Evolutionary conservation across 495 filamentous ascomycete genomes (phyloP), one percentile per base, ranked within the genome.

Genomic region (Oleoguttula mirabilis): DNA sequence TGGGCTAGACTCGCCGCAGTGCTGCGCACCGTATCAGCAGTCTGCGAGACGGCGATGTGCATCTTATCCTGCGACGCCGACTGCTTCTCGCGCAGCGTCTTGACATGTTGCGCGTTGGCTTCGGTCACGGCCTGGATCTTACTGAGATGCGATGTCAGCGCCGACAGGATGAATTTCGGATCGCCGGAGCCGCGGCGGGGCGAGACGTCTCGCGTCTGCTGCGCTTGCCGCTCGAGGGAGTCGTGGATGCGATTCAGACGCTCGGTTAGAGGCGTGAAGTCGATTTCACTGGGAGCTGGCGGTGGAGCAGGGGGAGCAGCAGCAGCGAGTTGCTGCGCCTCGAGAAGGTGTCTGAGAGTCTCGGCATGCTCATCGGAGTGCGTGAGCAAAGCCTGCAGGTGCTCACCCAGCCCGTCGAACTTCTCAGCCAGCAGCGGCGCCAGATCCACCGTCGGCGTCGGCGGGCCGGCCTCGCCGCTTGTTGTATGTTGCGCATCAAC

Each of bases 201-300:
- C 8, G 23, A 4, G 10, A 2, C 17, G 25, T 46, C 28, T 10
- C 21, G 31, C n/a, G n/a, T n/a, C 4, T 14, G 30, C 19, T 39
- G 21, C n/a, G n/a, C 16, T 32, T 43, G 40, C 11, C 33, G 21
- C 25, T 84, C 16, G 79, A 86, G 77, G 79, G 80, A 0, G 61
- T 77, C 0, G 70, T 82, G 15, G 77, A 82, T 47, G 75, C 82
- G 2, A 68, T 79, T 30, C 77, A 82, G 56, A 81, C 79, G 3
- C 59, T 69, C 10, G 62, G 71, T 16, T 67, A 78, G 55, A 76
- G 73, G 48, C 14, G 36, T 43, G 16, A 51, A 28, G 28, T 52
- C 49, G 16, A 48, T 37, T 7, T 46, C 36, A 5, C 22, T 48
- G 15, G 3, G n/a, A 14, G 19, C 5, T 17, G 19, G 4, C 1